phyloP scores from a whole-genome alignment of 306 rosid genomes.

The Citrullus amarus region DNA sequence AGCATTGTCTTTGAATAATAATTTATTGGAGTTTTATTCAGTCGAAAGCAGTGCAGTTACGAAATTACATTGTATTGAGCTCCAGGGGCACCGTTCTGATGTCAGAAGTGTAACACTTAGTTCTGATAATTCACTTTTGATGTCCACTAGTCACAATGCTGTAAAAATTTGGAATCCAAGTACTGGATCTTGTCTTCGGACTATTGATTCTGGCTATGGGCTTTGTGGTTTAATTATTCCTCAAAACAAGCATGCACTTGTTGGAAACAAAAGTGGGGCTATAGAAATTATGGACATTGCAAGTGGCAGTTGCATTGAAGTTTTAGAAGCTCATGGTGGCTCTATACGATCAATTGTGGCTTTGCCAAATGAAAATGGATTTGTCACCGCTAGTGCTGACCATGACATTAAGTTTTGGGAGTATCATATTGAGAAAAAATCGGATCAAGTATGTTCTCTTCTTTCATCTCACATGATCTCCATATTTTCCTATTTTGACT shows the following conservation, averaged over 20 bases:
- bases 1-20: conserved; percentile 85
- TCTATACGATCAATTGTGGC: conserved; percentile 54
- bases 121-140: conserved; percentile 68
- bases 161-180: conserved; percentile 94
- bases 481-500: neutral
- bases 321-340: conserved; percentile 79
- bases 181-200: conserved; percentile 85
- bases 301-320: conserved; percentile 72
- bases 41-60: conserved; percentile 33
- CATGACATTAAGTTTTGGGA: conserved; percentile 94
- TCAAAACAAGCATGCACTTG: conserved; percentile 71
- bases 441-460: conserved; percentile 58
- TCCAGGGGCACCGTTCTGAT: conserved; percentile 89
- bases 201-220: conserved; percentile 82
- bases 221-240: conserved; percentile 69
- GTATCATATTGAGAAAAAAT: conserved; percentile 46
- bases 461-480: conserved; percentile 3
- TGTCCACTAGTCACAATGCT: conserved; percentile 94
- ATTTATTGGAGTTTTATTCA: conserved; percentile 65
- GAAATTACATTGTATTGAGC: conserved; percentile 57
- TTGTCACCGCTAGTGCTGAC: conserved; percentile 90
- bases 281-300: conserved; percentile 76
- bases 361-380: conserved; percentile 61
- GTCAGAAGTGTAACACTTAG: conserved; percentile 82
- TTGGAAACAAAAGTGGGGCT: conserved; percentile 84